Conservation (phyloP, 768 basidiomycete species). For the Pulveroboletus ravenelii region DNA sequence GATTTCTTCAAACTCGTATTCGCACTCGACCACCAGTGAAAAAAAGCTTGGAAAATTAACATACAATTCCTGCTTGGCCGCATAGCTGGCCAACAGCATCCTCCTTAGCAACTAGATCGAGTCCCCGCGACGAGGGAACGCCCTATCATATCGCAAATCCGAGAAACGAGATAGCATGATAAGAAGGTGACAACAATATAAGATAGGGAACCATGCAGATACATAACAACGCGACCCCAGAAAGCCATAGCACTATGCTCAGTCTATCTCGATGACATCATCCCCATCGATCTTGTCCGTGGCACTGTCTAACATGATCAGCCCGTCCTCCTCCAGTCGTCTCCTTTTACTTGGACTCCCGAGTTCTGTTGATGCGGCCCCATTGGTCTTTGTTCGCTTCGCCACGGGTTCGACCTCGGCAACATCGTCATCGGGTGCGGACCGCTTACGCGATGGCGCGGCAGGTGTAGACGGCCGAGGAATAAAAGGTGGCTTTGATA, state of each 20-base stretch:
- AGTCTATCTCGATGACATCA: conserved; percentile 57
- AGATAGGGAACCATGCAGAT: too few species aligned
- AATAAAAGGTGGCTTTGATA: conserved; percentile 52
- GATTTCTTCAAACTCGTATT: too few species aligned
- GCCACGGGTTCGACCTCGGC: conserved; percentile 52
- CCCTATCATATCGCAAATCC: too few species aligned
- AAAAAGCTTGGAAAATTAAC: too few species aligned
- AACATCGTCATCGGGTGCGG: conserved; percentile 54
- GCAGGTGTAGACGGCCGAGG: conserved; percentile 35
- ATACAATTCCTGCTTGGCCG: too few species aligned
- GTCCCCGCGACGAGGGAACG: too few species aligned
- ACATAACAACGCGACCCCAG: too few species aligned
- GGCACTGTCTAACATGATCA: conserved; percentile 59
- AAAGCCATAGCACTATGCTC: conserved; percentile 14
- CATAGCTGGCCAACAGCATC: too few species aligned
- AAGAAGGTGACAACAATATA: too few species aligned
- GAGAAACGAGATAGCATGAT: too few species aligned
- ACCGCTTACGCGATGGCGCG: conserved; percentile 52
- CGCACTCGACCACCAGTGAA: too few species aligned
- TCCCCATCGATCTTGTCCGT: conserved; percentile 52
- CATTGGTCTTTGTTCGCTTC: conserved; percentile 47
- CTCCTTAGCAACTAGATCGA: too few species aligned
- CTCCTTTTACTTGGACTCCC: conserved; percentile 61
- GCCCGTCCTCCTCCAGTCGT: conserved; percentile 67
- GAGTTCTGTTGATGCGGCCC: conserved; percentile 14